Evolutionary conservation across 306 rosid species (phyloP), one percentile per base, ranked within the genome.

Genomic region (cucumber (Cucumis sativus)): DNA sequence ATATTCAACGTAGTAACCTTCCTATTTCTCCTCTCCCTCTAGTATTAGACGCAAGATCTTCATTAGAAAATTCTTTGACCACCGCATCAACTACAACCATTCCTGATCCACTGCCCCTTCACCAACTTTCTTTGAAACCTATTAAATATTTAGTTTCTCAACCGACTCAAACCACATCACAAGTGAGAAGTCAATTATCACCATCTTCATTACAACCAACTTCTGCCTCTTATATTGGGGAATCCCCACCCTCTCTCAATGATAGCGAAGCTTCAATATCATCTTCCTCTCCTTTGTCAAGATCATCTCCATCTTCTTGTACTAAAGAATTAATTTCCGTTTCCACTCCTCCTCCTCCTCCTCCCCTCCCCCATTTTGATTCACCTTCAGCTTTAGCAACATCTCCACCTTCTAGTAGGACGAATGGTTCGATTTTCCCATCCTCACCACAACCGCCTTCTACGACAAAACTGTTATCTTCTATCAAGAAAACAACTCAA

Each of bases 371-470:
- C 41, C 79, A 59, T 37, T 82, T 61, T 10, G 60, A 47, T 20
- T 73, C 80, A 40, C 81, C 75, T 64, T 79, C 81, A 11, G 57
- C 74, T 60, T 75, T 82, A 21, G 79, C 75, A 21, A 70, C 83
- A 9, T 72, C 84, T 41, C 63, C 75, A 56, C 49, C 84, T 30
- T 74, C 83, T 66, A 15, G 68, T 2, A 5, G 52, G 56, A 84
- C 79, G 30, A 63, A 74, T 78, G 35, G 61, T 80, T 85, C 84
- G 7, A 76, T 84, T 69, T 82, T 85, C n/a, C 83, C 86, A 49
- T 82, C 91, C 21, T 83, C 87, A 15, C 84, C 80, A 0, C 75
- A 83, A 8, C 54, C 83, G 47, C 84, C 81, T 74, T 63, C 77
- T 13, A 79, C 56, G 49, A 54, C 74, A 40, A 33, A 37, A 45